Evolutionary conservation across 257 asterid species (phyloP), one percentile per base, ranked within the genome.

Genomic region (Salvia rosmarinus): DNA sequence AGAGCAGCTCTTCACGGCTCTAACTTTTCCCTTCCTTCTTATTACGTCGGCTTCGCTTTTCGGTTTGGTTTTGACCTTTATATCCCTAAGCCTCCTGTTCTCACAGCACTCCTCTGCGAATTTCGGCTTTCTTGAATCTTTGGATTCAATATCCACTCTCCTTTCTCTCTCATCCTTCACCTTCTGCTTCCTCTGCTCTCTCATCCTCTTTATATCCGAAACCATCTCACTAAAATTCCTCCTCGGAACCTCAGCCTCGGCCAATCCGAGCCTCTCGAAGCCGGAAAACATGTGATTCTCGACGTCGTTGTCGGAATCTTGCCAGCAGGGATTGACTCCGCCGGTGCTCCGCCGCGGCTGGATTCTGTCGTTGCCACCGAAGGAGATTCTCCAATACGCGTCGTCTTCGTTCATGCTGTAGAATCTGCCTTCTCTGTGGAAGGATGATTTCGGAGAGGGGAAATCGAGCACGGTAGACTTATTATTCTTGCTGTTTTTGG

Each of bases 311-410:
- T n/a, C 83, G 54, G 81, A 56, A 64, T 67, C 82, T 52, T n/a
- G n/a, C n/a, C n/a, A n/a, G n/a, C n/a, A n/a, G n/a, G 92, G 85
- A 14, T 75, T 80, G 34, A 76, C 69, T 2, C 84, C 80, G 16
- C 82, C 85, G 17, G 82, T 75, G 70, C 83, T 78, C 54, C 65
- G 79, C 32, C 83, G 74, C 2, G 77, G 83, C 60, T 51, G 78
- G 1, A 72, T 35, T 46, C 63, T 56, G 58, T 82, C 82, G 17
- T 78, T 85, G 13, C 79, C 79, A 28, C 79, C 78, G 35, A 91
- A 85, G 10, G 96, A 88, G 65, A 89, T 78, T 81, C 88, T 79
- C 96, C 96, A 88, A 21, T 81, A 88, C 20, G 77, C 77, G 55
- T 88, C 95, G 67, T 84, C 90, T 32, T 80, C 89, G 71, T 84